phyloP scores from a whole-genome alignment of 495 filamentous ascomycete genomes.

The Aspergillus hancockii region DNA sequence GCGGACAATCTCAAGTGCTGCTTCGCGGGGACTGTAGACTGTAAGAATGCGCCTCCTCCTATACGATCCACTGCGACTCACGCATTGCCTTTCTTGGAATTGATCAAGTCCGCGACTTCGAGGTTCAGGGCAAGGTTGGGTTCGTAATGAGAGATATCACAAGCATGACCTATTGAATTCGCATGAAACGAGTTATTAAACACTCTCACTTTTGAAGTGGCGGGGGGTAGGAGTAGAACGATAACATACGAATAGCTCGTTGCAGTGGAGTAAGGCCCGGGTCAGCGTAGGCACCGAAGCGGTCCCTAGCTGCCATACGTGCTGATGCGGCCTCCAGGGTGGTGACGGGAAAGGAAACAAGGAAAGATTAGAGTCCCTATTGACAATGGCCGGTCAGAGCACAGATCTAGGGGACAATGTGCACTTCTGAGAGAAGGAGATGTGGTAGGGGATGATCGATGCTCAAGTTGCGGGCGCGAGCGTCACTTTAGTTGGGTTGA shows the following conservation, averaged over 20 bases:
- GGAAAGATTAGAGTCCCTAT: constrained; percentile 1
- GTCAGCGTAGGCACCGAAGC: constrained; percentile 81
- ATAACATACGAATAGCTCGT: constrained; percentile 78
- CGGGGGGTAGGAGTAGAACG: not conserved
- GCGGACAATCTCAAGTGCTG: constrained; percentile 89
- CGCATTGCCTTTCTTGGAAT: constrained; percentile 96
- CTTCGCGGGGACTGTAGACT: constrained; percentile 77
- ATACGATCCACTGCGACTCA: constrained; percentile 40
- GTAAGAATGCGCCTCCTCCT: constrained; percentile 17
- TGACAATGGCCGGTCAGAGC: constrained; percentile 7
- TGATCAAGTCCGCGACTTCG: constrained; percentile 95
- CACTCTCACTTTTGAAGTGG: not conserved
- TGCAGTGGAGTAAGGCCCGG: constrained; percentile 82
- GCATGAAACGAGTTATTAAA: not conserved
- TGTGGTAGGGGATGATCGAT: constrained; percentile 21
- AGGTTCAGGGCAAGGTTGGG: constrained; percentile 94
- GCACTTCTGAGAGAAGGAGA: constrained; percentile 16
- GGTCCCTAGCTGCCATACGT: constrained; percentile 92
- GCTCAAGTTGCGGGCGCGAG: constrained; percentile 10
- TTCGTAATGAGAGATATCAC: constrained; percentile 94
- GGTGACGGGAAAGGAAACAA: constrained; percentile 27
- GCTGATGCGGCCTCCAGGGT: constrained; percentile 92
- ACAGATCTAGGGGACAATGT: constrained; percentile 13
- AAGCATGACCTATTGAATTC: constrained; percentile 68
- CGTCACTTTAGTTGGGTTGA: constrained; percentile 14